Evolutionary conservation across 202 grass and related monocot genomes (phyloP).

Genomic region (Brachypodium distachyon): DNA sequence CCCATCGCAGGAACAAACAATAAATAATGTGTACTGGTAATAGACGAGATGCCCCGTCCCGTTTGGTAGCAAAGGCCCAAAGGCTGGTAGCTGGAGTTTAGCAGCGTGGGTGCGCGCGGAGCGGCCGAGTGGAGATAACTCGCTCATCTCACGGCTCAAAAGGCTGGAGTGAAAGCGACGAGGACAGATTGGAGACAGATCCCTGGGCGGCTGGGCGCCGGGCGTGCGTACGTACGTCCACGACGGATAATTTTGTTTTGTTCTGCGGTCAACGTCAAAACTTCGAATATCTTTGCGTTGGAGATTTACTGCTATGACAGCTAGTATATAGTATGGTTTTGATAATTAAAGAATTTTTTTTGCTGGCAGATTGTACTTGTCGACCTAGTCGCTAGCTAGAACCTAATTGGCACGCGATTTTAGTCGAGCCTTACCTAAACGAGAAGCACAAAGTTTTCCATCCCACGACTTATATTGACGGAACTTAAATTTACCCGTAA

Average conservation of each 20-base stretch:
- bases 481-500: too few species aligned
- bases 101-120: neutral
- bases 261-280: neutral
- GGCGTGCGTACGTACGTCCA: too few species aligned
- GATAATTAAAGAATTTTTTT: neutral
- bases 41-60: neutral
- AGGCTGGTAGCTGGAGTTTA: too few species aligned
- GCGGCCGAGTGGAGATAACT: neutral
- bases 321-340: neutral
- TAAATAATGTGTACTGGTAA: neutral
- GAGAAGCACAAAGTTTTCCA: too few species aligned
- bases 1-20: neutral
- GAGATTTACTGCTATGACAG: neutral
- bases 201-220: constrained; percentile 11
- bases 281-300: neutral
- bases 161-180: constrained; percentile 8
- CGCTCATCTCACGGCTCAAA: too few species aligned
- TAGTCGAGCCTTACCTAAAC: too few species aligned
- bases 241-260: neutral
- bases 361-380: neutral
- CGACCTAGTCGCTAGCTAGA: neutral
- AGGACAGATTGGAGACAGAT: constrained; percentile 31
- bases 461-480: too few species aligned
- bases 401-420: neutral
- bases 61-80: neutral